Base-by-base conservation (phyloP, 306 rosid species). In the Datisca glomerata region DNA sequence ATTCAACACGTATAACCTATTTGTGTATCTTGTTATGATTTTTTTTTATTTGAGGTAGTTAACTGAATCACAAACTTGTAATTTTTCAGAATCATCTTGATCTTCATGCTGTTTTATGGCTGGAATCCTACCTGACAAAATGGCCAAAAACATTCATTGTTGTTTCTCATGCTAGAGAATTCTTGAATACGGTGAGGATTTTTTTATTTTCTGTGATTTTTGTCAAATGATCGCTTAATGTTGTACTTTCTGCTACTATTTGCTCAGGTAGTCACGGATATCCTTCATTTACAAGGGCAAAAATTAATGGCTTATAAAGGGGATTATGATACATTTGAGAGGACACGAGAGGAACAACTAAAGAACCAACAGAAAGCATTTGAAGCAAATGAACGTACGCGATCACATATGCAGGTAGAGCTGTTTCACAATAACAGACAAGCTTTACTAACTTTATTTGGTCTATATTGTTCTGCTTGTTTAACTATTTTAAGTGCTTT, bases 51-150 rank as follows among this genome's bases (percentile, higher is more conserved):
- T n/a, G n/a, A n/a, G n/a, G n/a, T n/a, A n/a, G n/a, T n/a, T n/a
- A n/a, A n/a, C n/a, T n/a, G n/a, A n/a, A n/a, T n/a, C n/a, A n/a
- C n/a, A n/a, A n/a, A n/a, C 38, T 16, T 37, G 18, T 57, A 36
- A 51, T 49, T 24, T 69, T 68, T 44, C 91, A 89, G 98, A 89
- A 89, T 55, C 98, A 89, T 89, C 95, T 89, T 56, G 98, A 89
- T 84, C 98, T 89, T 60, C 98, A 89, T 53, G 98, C 98, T 41
- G 98, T 89, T 63, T 72, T 89, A 43, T 89, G 98, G 98, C 75
- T 89, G 66, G 98, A 89, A 48, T 6, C 84, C 1, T 84, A 89
- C 78, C 64, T 89, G 59, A 77, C 71, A 74, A 89, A 80, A 63
- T 89, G 98, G 98, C 96, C 95, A 7, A 89, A 89, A 57, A 84